Conservation (phyloP, 1,139 yeast species). For the Debaryomyces coudertii region DNA sequence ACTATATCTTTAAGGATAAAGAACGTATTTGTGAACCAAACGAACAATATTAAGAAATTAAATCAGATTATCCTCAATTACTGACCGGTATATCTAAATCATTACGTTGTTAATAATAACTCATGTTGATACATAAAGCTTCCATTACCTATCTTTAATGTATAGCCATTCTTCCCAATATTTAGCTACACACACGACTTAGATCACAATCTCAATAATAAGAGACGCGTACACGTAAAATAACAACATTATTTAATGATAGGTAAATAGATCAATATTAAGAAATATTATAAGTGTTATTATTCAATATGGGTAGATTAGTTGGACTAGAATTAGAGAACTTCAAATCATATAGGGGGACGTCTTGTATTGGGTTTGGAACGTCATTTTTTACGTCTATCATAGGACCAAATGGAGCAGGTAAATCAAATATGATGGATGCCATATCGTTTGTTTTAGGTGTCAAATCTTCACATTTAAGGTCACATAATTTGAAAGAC, state of each 20-base stretch:
- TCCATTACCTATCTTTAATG: no score
- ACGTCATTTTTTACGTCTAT: constrained; percentile 82
- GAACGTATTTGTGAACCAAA: no score
- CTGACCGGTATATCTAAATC: no score
- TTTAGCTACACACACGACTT: no score
- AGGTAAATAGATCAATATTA: background rate
- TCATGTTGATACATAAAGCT: no score
- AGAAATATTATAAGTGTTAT: background rate
- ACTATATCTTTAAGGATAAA: no score
- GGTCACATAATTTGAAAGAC: constrained; percentile 76
- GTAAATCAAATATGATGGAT: constrained; percentile 97
- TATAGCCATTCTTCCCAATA: no score
- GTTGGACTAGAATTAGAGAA: constrained; percentile 76
- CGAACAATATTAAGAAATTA: no score
- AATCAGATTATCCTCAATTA: no score
- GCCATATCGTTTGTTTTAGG: constrained; percentile 97
- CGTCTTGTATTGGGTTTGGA: constrained; percentile 79
- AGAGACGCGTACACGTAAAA: constrained; percentile 1
- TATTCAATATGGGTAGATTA: constrained; percentile 69
- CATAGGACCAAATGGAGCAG: constrained; percentile 98
- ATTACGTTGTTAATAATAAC: no score
- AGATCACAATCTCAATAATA: no score
- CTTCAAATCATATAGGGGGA: constrained; percentile 89
- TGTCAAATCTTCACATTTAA: constrained; percentile 70
- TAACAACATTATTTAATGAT: constrained; percentile 1